Conservation (phyloP, 2,329 filamentous ascomycete genomes). For the Neonectria punicea region DNA sequence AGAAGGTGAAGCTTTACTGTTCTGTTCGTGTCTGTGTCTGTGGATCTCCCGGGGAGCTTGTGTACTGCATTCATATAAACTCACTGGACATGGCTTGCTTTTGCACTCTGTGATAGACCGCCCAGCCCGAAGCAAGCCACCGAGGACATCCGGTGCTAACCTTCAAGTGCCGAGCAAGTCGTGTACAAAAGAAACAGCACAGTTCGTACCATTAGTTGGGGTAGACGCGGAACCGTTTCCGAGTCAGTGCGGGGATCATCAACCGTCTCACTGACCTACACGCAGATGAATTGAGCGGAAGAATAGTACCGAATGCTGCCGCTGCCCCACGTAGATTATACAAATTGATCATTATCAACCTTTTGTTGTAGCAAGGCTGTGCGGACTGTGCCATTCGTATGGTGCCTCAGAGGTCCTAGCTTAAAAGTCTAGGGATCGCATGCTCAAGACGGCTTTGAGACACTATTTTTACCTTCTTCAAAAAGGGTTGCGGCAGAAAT, state of each 20-base stretch:
- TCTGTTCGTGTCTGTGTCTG: neutral
- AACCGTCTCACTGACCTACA: no score
- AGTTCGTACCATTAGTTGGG: neutral
- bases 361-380: no score
- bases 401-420: no score
- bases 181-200: neutral
- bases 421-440: no score
- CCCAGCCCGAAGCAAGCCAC: neutral
- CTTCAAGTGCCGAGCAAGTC: neutral
- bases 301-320: no score
- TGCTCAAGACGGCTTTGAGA: no score
- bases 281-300: no score
- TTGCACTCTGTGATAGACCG: neutral
- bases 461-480: no score
- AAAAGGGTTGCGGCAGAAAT: no score
- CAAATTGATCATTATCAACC: no score
- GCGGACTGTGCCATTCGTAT: no score
- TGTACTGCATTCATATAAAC: neutral
- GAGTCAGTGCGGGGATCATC: constrained; percentile 10
- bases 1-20: neutral
- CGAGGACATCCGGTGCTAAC: constrained; percentile 8
- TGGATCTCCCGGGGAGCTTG: neutral
- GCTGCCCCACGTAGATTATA: no score
- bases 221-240: constrained; percentile 13
- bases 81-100: neutral